phyloP scores from a whole-genome alignment of 148 eudicot species.

The Cornus controversa region DNA sequence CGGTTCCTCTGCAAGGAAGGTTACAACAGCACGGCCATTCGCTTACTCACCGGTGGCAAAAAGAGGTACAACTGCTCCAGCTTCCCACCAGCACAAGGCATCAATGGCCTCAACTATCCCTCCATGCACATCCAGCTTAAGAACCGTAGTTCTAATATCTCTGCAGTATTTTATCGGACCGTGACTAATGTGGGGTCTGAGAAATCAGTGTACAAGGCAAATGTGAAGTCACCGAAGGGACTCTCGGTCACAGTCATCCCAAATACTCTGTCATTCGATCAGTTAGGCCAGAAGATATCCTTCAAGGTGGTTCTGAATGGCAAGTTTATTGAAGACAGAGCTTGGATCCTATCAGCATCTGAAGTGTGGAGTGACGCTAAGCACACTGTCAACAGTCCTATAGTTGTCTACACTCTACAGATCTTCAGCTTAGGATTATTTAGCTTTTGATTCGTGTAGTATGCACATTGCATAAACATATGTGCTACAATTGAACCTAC shows the following conservation, averaged over 20 bases:
- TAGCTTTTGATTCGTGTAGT: background rate
- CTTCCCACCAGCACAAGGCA: conserved; percentile 33
- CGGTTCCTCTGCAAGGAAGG: conserved; percentile 69
- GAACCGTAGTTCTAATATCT: conserved; percentile 4
- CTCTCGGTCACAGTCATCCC: conserved; percentile 49
- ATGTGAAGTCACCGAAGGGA: conserved; percentile 29
- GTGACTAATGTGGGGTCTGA: conserved; percentile 65
- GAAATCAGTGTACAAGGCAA: conserved; percentile 41
- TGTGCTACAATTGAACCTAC: background rate
- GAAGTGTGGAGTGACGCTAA: conserved; percentile 48
- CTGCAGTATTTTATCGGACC: conserved; percentile 43
- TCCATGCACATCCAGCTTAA: conserved; percentile 55
- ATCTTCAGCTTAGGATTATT: background rate
- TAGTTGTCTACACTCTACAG: conserved; percentile 52
- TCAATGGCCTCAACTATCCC: conserved; percentile 83
- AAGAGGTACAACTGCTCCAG: conserved; percentile 48
- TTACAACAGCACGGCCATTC: conserved; percentile 43
- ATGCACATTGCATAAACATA: background rate
- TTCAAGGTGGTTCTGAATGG: conserved; percentile 57
- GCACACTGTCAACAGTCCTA: conserved; percentile 63
- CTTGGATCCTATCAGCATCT: conserved; percentile 26
- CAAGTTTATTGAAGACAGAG: conserved; percentile 15
- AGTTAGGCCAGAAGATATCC: conserved; percentile 30
- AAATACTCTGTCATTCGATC: conserved; percentile 33
- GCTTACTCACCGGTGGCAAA: conserved; percentile 34